Evolutionary conservation across 2,329 filamentous ascomycete species (phyloP), one percentile per base, ranked within the genome.

Genomic region (Aaosphaeria arxii): DNA sequence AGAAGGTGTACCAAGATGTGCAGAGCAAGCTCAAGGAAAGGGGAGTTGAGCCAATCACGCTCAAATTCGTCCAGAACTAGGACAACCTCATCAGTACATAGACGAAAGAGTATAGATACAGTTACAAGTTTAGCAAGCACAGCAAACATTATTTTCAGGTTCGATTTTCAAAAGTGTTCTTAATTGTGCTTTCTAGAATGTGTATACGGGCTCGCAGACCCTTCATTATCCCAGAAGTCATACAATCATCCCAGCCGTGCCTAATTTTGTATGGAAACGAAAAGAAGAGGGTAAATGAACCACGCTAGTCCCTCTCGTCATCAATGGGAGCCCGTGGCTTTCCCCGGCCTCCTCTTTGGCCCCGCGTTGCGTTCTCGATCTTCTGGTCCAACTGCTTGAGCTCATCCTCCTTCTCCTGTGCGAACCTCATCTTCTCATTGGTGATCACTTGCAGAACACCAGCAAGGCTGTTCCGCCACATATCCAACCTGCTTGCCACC

Each of bases 401-500:
- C 74, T 90, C 89, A 58, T 86, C 86, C 77, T 95, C 90, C 75
- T 84, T 86, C 71, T 89, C 84, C 46, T 83, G 76, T 61, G 87
- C 80, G 58, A 87, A 91, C 62, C 88, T 86, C 74, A 86, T 80
- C 78, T 95, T 87, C 77, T 95, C 89, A 68, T 83, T 78, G 64
- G 86, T 83, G 57, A 97, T 82, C 41, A 94, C 89, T 47, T 79
- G 77, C 59, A 95, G 77, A 13, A 99, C 91, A 58, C 83, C 84
- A 66, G 84, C 81, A 62, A 97, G 77, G 61, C 89, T 92, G 61
- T 83, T 80, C 71, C 88, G 86, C 92, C 92, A 97, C 71, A 91
- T 88, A 74, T 96, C 91, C 63, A 99, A 78, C 53, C 92, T 83
- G 55, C 88, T 89, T 52, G 90, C 88, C 46, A 99, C 87, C 78